A percentile compares a stretch with the other conserved stretches of the same genome.
phyloP scores from a whole-genome alignment of 1,139 yeast genomes.

The Pichia sp. region DNA sequence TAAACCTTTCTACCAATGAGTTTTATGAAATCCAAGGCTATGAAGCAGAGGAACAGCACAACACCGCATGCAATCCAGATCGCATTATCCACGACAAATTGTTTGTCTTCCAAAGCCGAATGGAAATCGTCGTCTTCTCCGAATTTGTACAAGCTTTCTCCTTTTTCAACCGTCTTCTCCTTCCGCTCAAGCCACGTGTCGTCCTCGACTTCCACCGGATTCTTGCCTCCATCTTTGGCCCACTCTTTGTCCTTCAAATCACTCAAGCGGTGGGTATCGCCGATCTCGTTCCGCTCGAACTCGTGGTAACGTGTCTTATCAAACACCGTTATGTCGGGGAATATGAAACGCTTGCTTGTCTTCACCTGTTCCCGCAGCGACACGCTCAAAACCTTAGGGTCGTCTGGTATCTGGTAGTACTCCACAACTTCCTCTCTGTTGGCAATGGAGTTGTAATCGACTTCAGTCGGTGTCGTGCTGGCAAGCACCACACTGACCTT shows the following conservation, averaged over 20 bases:
- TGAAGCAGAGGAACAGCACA: constrained; percentile 9
- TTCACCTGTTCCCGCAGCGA: constrained; percentile 18
- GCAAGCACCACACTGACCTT: constrained; percentile 53
- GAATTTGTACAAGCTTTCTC: constrained; percentile 23
- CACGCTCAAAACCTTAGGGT: constrained; percentile 27
- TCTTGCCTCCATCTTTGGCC: constrained; percentile 26
- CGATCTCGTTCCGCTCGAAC: constrained; percentile 51
- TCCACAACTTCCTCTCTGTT: constrained; percentile 22
- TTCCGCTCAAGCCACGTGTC: constrained; percentile 31
- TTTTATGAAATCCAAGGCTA: constrained; percentile 15
- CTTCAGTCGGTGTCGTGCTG: constrained; percentile 26
- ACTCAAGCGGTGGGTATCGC: constrained; percentile 20
- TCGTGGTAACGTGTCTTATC: constrained; percentile 46
- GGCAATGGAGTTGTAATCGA: constrained; percentile 17
- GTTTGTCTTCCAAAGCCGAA: constrained; percentile 19
- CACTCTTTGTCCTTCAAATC: constrained; percentile 19
- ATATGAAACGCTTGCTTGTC: constrained; percentile 33
- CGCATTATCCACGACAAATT: constrained; percentile 29
- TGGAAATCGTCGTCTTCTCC: constrained; percentile 25
- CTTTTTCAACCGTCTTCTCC: constrained; percentile 18
- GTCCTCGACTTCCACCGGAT: constrained; percentile 16
- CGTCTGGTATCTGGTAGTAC: constrained; percentile 33
- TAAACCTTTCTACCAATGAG: not conserved
- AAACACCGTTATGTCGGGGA: constrained; percentile 42
- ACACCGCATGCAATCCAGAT: constrained; percentile 21